Conservation (phyloP, 352 stramenopile genomes). For the Phytophthora ramorum region DNA sequence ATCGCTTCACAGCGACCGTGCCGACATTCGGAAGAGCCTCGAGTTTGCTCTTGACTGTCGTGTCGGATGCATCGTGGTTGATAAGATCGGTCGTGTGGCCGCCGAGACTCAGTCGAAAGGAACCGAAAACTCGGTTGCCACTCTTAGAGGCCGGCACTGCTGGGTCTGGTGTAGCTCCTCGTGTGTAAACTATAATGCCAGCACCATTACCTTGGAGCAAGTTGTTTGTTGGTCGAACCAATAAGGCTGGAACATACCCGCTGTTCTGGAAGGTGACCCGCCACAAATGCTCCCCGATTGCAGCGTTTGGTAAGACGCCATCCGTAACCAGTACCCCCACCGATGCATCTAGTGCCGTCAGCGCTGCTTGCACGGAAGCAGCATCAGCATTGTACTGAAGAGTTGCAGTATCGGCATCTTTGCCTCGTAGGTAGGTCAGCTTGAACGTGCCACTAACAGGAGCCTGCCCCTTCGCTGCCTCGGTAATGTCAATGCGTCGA, state of each 20-base stretch:
- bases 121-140: slow-evolving; percentile 91
- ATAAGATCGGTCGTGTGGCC: slow-evolving; percentile 91
- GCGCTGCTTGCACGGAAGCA: slow-evolving; percentile 63
- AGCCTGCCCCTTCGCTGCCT: slow-evolving; percentile 85
- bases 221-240: slow-evolving; percentile 78
- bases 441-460: slow-evolving; percentile 91
- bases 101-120: slow-evolving; percentile 90
- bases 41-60: slow-evolving; percentile 90
- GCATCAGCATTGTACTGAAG: slow-evolving; percentile 65
- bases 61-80: slow-evolving; percentile 93
- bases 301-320: slow-evolving; percentile 41
- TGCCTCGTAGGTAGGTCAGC: slow-evolving; percentile 84
- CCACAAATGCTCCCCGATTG: slow-evolving; percentile 78
- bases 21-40: slow-evolving; percentile 95
- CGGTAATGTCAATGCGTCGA: slow-evolving; percentile 85
- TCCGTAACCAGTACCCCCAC: slow-evolving; percentile 81
- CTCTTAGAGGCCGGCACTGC: slow-evolving; percentile 55
- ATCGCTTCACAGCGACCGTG: slow-evolving; percentile 86
- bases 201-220: slow-evolving; percentile 90
- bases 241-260: slow-evolving; percentile 90
- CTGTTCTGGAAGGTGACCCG: slow-evolving; percentile 92
- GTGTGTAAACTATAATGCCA: slow-evolving; percentile 79
- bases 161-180: slow-evolving; percentile 46
- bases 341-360: slow-evolving; percentile 86
- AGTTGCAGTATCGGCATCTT: slow-evolving; percentile 76